phyloP scores from a whole-genome alignment of 2,329 filamentous ascomycete species.

The Ceratocystis variospora region DNA sequence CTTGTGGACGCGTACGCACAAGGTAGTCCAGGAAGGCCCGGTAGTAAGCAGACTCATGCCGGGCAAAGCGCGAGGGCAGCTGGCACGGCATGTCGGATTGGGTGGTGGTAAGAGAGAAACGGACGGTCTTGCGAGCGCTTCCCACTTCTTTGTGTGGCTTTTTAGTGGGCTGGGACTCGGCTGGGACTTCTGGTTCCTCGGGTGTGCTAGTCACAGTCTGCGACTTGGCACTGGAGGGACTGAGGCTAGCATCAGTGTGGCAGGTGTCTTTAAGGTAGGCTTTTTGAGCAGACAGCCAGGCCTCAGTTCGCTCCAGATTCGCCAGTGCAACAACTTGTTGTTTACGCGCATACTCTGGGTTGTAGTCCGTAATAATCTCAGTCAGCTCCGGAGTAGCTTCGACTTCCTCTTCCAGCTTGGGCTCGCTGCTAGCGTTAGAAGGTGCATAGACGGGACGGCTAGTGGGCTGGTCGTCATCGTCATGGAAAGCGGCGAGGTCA shows the following conservation, averaged over 20 bases:
- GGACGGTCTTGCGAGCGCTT: constrained; percentile 47
- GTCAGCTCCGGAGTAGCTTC: constrained; percentile 37
- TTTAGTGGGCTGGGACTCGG: not conserved
- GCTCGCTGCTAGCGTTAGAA: constrained; percentile 24
- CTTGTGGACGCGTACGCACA: constrained; percentile 49
- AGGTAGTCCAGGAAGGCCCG: constrained; percentile 69
- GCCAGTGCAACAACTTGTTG: constrained; percentile 55
- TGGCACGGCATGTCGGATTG: constrained; percentile 34
- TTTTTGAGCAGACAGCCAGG: constrained; percentile 75
- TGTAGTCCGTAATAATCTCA: constrained; percentile 54
- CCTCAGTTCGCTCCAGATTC: constrained; percentile 71
- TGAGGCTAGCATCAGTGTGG: constrained; percentile 28
- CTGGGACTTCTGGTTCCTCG: not conserved
- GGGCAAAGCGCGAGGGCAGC: constrained; percentile 39
- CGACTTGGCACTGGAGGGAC: constrained; percentile 18
- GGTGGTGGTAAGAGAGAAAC: constrained; percentile 48
- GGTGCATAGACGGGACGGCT: constrained; percentile 22
- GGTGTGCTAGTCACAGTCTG: not conserved
- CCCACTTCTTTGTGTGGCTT: not conserved
- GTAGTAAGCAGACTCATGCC: constrained; percentile 68
- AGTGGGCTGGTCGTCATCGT: constrained; percentile 20
- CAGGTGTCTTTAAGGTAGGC: constrained; percentile 58
- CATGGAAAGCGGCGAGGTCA: constrained; percentile 19
- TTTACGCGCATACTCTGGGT: constrained; percentile 60
- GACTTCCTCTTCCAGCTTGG: constrained; percentile 21